These are phyloP conservation scores for Ophiostoma pallidulum DNA, from an alignment of 2,329 filamentous ascomycete genomes.

Conservation along the genomic window DNA sequence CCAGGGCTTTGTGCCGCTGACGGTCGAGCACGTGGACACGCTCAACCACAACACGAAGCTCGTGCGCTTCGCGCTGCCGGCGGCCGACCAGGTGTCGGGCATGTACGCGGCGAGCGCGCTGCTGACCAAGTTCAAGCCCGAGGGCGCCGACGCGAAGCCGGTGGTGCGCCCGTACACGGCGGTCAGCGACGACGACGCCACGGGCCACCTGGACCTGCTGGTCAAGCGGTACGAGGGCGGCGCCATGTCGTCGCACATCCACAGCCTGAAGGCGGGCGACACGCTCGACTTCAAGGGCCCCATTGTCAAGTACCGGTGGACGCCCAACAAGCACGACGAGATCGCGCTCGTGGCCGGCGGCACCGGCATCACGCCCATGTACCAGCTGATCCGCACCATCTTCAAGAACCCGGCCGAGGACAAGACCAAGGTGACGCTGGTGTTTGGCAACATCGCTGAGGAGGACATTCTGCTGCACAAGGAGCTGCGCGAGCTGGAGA, in stretches of 20 bases:
- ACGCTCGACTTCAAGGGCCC: slow-evolving; percentile 88
- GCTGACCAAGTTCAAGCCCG: slow-evolving; percentile 83
- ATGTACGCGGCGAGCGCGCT: slow-evolving; percentile 75
- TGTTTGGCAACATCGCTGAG: slow-evolving; percentile 85
- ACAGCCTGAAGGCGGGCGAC: slow-evolving; percentile 73
- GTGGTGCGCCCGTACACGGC: slow-evolving; percentile 91
- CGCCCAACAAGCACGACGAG: slow-evolving; percentile 86
- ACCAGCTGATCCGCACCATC: slow-evolving; percentile 82
- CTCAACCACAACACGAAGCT: slow-evolving; percentile 95
- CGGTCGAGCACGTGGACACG: slow-evolving; percentile 66
- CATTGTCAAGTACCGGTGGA: slow-evolving; percentile 86
- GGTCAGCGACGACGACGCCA: slow-evolving; percentile 70
- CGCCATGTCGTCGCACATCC: slow-evolving; percentile 84
- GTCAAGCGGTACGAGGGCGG: slow-evolving; percentile 88
- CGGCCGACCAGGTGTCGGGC: slow-evolving; percentile 75
- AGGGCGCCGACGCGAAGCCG: slow-evolving; percentile 67
- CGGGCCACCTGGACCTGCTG: slow-evolving; percentile 77
- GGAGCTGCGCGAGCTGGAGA: slow-evolving; percentile 80
- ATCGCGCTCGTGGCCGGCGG: slow-evolving; percentile 83
- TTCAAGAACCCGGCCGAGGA: slow-evolving; percentile 79
- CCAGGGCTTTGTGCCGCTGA: slow-evolving; percentile 77
- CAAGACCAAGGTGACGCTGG: slow-evolving; percentile 93
- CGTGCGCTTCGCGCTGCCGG: slow-evolving; percentile 78
- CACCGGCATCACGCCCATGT: slow-evolving; percentile 97
- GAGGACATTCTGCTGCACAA: slow-evolving; percentile 85